Conservation (phyloP, 345 rosid genomes). For the Dipteronia dyeriana region DNA sequence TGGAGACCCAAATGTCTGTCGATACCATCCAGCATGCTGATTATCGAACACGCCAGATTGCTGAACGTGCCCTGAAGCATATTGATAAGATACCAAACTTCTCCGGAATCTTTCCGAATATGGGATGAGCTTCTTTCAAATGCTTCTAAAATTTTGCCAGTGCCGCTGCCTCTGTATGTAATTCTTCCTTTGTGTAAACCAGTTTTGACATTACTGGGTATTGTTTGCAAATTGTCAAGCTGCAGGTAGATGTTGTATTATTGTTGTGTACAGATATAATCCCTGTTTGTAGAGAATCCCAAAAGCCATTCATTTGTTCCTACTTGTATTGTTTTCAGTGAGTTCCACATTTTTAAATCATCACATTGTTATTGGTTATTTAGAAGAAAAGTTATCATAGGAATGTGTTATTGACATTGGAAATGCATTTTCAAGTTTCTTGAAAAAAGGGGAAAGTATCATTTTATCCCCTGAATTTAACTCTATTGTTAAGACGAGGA, state of each 20-base stretch:
- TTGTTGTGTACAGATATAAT: slow-evolving; percentile 30
- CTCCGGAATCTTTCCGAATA: slow-evolving; percentile 80
- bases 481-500: too few relatives aligned
- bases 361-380: slow-evolving; percentile 7
- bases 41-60: slow-evolving; percentile 77
- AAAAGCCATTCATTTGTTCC: slow-evolving; percentile 28
- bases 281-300: slow-evolving; percentile 28
- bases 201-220: slow-evolving; percentile 22
- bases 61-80: slow-evolving; percentile 85
- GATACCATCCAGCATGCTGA: slow-evolving; percentile 94
- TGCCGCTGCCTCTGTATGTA: slow-evolving; percentile 25
- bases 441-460: too few relatives aligned
- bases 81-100: slow-evolving; percentile 91
- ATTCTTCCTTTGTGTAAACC: slow-evolving; percentile 17
- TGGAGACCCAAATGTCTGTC: slow-evolving; percentile 75
- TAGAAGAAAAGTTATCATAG: neutral
- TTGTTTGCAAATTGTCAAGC: slow-evolving; percentile 10
- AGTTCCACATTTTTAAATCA: slow-evolving; percentile 14
- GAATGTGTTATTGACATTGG: neutral
- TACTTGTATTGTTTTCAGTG: slow-evolving; percentile 12
- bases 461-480: too few relatives aligned
- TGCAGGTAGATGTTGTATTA: slow-evolving; percentile 39
- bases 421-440: neutral
- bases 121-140: slow-evolving; percentile 33
- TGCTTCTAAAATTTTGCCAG: slow-evolving; percentile 12